These are phyloP conservation scores for Pseudogymnoascus sp. DNA, from an alignment of 2,329 filamentous ascomycete species.

Conservation along the genomic window DNA sequence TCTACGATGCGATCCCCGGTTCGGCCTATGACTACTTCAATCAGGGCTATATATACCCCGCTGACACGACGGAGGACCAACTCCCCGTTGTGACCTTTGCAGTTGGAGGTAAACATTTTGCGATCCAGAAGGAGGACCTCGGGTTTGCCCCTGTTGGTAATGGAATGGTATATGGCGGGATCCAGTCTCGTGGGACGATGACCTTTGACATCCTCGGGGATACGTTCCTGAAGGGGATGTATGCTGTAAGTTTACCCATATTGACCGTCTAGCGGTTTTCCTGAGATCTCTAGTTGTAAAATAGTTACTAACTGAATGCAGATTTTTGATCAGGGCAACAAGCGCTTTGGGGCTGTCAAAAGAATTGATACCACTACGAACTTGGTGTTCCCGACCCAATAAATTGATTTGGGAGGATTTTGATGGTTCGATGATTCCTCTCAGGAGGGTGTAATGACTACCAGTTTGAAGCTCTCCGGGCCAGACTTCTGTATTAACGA, in stretches of 20 bases:
- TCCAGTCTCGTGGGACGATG: slow-evolving; percentile 48
- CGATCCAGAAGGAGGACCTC: slow-evolving; percentile 52
- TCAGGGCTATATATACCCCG: slow-evolving; percentile 60
- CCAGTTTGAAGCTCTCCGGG: background rate
- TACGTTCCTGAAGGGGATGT: slow-evolving; percentile 51
- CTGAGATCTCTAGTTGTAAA: background rate
- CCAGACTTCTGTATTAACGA: background rate
- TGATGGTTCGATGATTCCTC: background rate
- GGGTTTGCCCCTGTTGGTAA: slow-evolving; percentile 46
- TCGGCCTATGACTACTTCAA: slow-evolving; percentile 46
- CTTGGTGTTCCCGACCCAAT: background rate
- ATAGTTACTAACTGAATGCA: slow-evolving; percentile 22
- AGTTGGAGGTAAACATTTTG: slow-evolving; percentile 52
- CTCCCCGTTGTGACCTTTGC: slow-evolving; percentile 56
- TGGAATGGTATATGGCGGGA: slow-evolving; percentile 50
- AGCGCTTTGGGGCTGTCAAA: slow-evolving; percentile 48
- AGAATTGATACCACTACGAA: slow-evolving; percentile 26
- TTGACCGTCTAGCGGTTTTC: background rate
- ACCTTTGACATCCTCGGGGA: slow-evolving; percentile 52
- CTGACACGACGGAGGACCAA: slow-evolving; percentile 39
- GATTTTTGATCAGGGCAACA: slow-evolving; percentile 53
- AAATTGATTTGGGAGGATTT: background rate
- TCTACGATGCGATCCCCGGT: slow-evolving; percentile 58
- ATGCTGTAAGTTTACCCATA: slow-evolving; percentile 39
- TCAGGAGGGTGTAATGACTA: background rate